These are phyloP conservation scores for Alternaria postmessia DNA, from an alignment of 2,329 filamentous ascomycete species.

Conservation along the genomic window DNA sequence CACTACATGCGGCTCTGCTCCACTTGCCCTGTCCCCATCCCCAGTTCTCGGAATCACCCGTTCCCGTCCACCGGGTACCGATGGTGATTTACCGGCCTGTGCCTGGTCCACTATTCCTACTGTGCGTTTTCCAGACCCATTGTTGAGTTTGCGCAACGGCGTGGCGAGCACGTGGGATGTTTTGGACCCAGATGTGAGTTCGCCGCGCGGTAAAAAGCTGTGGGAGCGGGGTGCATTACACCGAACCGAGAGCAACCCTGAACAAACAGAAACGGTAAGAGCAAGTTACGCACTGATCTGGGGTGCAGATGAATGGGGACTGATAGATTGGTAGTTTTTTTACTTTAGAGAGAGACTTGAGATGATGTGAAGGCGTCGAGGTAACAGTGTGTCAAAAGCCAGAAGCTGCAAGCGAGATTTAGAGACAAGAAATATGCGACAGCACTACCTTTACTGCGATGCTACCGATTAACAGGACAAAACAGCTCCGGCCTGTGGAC, in stretches of 20 bases:
- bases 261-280: not conserved
- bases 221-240: not conserved
- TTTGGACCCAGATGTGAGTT: constrained; percentile 10
- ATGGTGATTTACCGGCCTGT: not conserved
- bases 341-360: not conserved
- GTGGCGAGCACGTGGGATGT: constrained; percentile 1
- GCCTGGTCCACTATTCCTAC: not conserved
- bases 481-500: not conserved
- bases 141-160: not conserved
- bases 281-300: too few relatives aligned
- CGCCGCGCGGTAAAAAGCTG: constrained; percentile 8
- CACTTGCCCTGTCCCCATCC: not conserved
- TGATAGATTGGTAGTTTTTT: not conserved
- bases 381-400: not conserved
- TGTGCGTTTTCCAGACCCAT: not conserved
- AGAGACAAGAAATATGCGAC: not conserved
- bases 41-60: not conserved
- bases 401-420: not conserved
- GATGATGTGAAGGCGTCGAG: not conserved
- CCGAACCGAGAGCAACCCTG: not conserved
- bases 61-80: constrained; percentile 1
- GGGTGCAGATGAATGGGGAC: not conserved
- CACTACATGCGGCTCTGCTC: not conserved
- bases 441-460: not conserved
- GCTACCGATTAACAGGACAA: not conserved